These are phyloP conservation scores for Rhizopus stolonifer DNA, from an alignment of 371 early-diverging fungal genomes.

Conservation along the genomic window DNA sequence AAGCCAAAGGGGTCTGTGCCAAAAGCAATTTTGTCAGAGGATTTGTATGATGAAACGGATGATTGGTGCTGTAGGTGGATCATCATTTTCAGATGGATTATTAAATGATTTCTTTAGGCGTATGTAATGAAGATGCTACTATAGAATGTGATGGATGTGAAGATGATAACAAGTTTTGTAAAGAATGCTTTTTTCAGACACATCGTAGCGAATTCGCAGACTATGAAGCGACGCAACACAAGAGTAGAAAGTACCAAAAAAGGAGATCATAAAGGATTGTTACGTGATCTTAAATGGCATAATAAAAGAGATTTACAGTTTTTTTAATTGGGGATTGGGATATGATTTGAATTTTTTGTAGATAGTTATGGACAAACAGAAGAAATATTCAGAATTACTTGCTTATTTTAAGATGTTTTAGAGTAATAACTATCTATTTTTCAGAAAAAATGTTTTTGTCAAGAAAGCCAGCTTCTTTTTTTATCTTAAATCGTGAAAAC, in stretches of 20 bases:
- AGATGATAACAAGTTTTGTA: constrained; percentile 52
- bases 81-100: neutral
- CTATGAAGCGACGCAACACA: constrained; percentile 34
- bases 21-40: constrained; percentile 34
- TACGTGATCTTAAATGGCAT: no score
- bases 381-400: no score
- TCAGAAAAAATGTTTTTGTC: no score
- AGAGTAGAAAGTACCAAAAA: constrained; percentile 14
- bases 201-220: constrained; percentile 43
- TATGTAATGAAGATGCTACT: constrained; percentile 67
- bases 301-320: no score
- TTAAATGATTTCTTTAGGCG: constrained; percentile 30
- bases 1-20: constrained; percentile 48
- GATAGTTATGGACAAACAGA: no score
- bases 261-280: neutral
- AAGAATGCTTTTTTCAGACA: constrained; percentile 54
- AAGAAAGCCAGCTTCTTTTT: no score
- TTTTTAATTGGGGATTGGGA: no score
- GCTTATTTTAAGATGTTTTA: no score
- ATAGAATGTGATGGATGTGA: constrained; percentile 59
- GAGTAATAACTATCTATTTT: no score
- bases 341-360: no score
- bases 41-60: constrained; percentile 51
- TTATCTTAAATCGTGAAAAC: no score
- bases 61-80: constrained; percentile 63